Base-by-base conservation (phyloP, 2,329 filamentous ascomycete genomes). In the Penicillium sp. region DNA sequence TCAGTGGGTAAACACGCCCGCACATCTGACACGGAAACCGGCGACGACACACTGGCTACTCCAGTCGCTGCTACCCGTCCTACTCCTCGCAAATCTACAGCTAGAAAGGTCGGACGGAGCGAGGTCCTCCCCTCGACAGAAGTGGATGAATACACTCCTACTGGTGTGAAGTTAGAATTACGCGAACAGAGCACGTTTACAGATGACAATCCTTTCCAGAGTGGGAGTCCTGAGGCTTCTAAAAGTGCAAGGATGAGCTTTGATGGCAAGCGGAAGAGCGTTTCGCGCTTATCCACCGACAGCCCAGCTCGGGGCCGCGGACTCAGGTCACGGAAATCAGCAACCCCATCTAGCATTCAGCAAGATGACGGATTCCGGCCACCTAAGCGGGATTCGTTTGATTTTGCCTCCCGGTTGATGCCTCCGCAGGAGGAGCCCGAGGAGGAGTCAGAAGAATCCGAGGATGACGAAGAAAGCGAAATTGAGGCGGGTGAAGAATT, bases 131-230 rank as follows among this genome's bases (percentile, higher is more conserved):
- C 75, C 13, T 74, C 75, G 2, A 74, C 64, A 3, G 72, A 76
- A 61, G 61, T 70, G 8, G 70, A 77, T 25, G 66, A 71, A n/a
- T 70, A 70, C 12, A 70, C 75, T 6, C 70, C 76, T 39, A 39
- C 4, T 7, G 72, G 66, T 19, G 61, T 78, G 19, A 83, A 82
- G 61, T 68, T 76, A 10, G 77, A 81, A 43, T 72, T 69, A 8
- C 72, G 69, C 39, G 81, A 83, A 7, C 82, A 83, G 35, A 89
- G 82, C 67, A 88, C 89, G 33, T 97, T 97, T 74, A 91, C 89
- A 1, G 84, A 88, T 65, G 91, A 97, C 53, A 97, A 97, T 68
- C 93, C 93, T 0, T 97, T 97, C 71, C 93, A 97, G 73, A 90
- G 89, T 70, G 89, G 91, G 41, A 89, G 88, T 6, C 71, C 78